Evolutionary conservation across 2,329 filamentous ascomycete genomes (phyloP), one percentile per base, ranked within the genome.

Genomic region (Balansia obtecta): DNA sequence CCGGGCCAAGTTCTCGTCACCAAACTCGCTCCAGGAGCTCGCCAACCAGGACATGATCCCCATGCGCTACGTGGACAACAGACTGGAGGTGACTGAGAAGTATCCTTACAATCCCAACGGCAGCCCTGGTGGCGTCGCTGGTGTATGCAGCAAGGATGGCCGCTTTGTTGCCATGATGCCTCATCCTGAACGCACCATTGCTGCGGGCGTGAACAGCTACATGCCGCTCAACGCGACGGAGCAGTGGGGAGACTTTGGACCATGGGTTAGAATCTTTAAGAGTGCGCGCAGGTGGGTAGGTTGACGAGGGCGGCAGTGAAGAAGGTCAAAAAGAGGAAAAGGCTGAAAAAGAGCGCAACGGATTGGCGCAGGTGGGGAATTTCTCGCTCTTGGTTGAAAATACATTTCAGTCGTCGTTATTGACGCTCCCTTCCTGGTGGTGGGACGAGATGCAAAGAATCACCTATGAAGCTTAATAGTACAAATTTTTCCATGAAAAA

Each of bases 91-190:
- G 2, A 93, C 93, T 1, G 86, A 89, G 67, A 73, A 73, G 57
- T 98, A 97, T 63, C 93, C 93, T 1, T 86, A 76, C 70, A 97
- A 97, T 71, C 80, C 75, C 48, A 95, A 95, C 68, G 89, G 89
- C 48, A 88, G 84, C 62, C 86, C 87, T 1, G 74, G 77, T 54
- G 89, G 87, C 62, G 85, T 95, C 56, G 86, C 89, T 1, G 88
- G 83, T 63, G 84, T 94, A 27, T 75, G 84, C 58, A 89, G 80
- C 59, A 76, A 72, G 42, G 84, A 95, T 62, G 89, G 89, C 12
- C 77, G 87, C 51, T 86, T 94, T 1, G 67, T 95, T 57, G 88
- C 88, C 7, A 79, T 95, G 71, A 95, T 96, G 89, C 90, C 90
- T 54, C 89, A 95, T 66, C 89, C 89, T 1, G 89, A 96, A 71